Conservation (phyloP, 2,329 filamentous ascomycete genomes). For the Cryoendolithus antarcticus region DNA sequence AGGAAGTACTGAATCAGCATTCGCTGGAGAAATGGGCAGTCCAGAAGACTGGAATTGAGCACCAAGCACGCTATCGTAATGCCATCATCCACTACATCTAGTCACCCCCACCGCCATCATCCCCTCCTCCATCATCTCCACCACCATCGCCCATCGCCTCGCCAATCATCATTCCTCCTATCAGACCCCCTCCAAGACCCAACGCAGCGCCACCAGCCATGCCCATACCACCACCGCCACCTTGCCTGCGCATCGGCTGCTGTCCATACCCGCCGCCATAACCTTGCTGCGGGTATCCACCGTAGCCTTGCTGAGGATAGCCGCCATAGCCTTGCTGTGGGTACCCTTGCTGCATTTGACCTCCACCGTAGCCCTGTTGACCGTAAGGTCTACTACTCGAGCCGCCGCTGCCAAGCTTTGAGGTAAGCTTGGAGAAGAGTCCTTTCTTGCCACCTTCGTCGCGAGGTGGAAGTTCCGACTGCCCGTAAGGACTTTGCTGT, state of each 20-base stretch:
- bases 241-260: constrained; percentile 31
- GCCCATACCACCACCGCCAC: constrained; percentile 45
- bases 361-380: constrained; percentile 15
- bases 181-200: constrained; percentile 66
- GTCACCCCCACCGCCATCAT: constrained; percentile 8
- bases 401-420: constrained; percentile 28
- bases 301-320: constrained; percentile 16
- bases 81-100: neutral
- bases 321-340: constrained; percentile 19
- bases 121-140: constrained; percentile 25
- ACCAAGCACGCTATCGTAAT: no score
- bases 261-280: constrained; percentile 21
- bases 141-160: constrained; percentile 50
- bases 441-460: constrained; percentile 27
- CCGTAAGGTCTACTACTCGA: constrained; percentile 7
- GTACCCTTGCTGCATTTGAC: constrained; percentile 9
- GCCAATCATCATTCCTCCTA: constrained; percentile 64
- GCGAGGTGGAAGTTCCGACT: constrained; percentile 19
- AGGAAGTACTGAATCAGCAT: no score
- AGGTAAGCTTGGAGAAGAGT: constrained; percentile 41
- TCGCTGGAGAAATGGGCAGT: no score
- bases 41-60: no score
- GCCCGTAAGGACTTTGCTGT: constrained; percentile 18
- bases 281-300: constrained; percentile 15
- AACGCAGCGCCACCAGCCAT: constrained; percentile 61